These are phyloP conservation scores for Carex parvula DNA, from an alignment of 176 grass and related monocot genomes.

Conservation along the genomic window DNA sequence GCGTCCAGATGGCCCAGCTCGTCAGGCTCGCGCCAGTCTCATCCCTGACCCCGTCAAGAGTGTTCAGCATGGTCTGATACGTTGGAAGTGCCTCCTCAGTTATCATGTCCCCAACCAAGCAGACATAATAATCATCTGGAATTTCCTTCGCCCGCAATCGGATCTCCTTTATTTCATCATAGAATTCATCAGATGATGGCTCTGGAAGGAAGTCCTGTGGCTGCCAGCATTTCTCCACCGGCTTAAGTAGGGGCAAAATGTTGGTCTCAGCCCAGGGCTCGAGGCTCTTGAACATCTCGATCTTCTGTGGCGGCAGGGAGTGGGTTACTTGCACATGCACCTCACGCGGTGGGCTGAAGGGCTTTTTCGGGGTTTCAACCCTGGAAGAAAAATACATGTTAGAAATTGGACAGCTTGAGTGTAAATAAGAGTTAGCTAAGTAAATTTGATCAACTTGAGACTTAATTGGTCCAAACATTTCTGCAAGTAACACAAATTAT, in stretches of 20 bases:
- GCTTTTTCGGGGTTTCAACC: constrained; percentile 58
- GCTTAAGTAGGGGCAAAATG: constrained; percentile 69
- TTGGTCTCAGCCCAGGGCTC: constrained; percentile 84
- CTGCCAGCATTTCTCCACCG: constrained; percentile 97
- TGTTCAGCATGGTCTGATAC: constrained; percentile 98
- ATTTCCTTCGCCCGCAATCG: constrained; percentile 87
- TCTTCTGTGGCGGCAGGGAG: constrained; percentile 79
- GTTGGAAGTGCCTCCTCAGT: constrained; percentile 98
- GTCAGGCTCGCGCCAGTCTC: constrained; percentile 90
- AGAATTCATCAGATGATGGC: constrained; percentile 72
- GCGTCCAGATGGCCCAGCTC: constrained; percentile 88
- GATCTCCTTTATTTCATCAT: constrained; percentile 86
- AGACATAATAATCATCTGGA: constrained; percentile 92
- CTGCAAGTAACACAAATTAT: not conserved
- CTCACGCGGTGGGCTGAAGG: constrained; percentile 63
- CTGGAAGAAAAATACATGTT: constrained; percentile 39
- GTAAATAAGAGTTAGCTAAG: constrained; percentile 1
- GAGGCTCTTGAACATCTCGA: constrained; percentile 87
- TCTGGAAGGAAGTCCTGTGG: constrained; percentile 97
- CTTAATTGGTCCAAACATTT: not conserved
- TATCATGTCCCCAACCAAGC: constrained; percentile 94
- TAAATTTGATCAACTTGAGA: not conserved
- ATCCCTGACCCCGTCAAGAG: constrained; percentile 85
- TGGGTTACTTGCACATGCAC: constrained; percentile 94
- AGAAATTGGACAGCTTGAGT: not conserved